Evolutionary conservation across 2,329 filamentous ascomycete species (phyloP).

Genomic region (Talaromyces islandicus): DNA sequence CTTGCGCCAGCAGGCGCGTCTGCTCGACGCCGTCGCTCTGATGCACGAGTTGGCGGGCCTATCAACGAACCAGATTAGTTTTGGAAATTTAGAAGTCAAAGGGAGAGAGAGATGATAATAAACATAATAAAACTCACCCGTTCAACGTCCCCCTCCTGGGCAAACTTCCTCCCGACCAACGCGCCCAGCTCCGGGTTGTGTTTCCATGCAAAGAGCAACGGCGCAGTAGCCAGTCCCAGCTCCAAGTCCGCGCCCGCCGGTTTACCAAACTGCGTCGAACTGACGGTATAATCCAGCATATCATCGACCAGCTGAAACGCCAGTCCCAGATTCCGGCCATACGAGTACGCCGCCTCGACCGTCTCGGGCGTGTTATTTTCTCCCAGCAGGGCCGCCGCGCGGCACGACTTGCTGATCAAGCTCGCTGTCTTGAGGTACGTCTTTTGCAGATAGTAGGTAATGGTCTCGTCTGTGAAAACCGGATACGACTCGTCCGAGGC

Average conservation of each 20-base stretch:
- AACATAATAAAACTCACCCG: constrained; percentile 63
- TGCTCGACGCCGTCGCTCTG: constrained; percentile 84
- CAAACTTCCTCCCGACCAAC: constrained; percentile 88
- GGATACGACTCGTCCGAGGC: constrained; percentile 79
- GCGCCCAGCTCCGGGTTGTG: constrained; percentile 75
- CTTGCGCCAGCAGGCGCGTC: constrained; percentile 81
- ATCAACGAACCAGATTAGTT: background rate
- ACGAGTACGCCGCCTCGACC: constrained; percentile 84
- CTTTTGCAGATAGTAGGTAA: constrained; percentile 94
- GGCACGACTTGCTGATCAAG: constrained; percentile 91
- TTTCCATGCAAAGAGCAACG: constrained; percentile 93
- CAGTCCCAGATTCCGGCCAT: constrained; percentile 87
- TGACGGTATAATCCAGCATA: constrained; percentile 93
- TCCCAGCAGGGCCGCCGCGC: constrained; percentile 80
- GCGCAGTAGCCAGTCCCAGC: constrained; percentile 87
- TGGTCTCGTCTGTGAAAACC: constrained; percentile 77
- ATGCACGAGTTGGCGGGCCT: constrained; percentile 84
- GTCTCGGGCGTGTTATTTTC: constrained; percentile 63
- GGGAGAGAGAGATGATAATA: background rate
- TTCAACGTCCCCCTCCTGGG: constrained; percentile 72
- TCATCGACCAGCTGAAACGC: constrained; percentile 98
- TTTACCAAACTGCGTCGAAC: constrained; percentile 80
- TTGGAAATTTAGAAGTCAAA: too few species aligned
- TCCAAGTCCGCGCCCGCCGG: constrained; percentile 91
- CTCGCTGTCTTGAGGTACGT: constrained; percentile 97